Conservation (phyloP, 176 grass and related monocot genomes). For the Rhynchospora tenuis region DNA sequence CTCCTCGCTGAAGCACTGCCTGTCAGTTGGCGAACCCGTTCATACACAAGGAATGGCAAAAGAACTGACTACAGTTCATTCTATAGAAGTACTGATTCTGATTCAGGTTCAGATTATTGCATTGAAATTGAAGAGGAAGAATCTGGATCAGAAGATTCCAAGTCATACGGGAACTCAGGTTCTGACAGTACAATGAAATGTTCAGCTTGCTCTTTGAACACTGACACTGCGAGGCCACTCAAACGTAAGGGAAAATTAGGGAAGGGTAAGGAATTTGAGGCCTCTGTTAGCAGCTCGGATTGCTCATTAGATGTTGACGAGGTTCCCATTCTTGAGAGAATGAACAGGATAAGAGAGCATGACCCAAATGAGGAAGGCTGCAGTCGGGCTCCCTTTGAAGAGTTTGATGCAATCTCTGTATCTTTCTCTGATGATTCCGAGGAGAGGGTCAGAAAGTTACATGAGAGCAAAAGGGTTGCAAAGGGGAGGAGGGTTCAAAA, state of each 20-base stretch:
- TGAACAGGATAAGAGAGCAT: not conserved
- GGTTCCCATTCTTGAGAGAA: not conserved
- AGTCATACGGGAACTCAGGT: not conserved
- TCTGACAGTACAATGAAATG: not conserved
- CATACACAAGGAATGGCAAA: not conserved
- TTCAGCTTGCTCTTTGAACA: not conserved
- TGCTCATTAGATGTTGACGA: not conserved
- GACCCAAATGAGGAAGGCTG: not conserved
- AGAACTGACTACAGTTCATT: not conserved
- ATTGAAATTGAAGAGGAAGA: constrained; percentile 1
- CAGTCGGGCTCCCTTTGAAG: not conserved
- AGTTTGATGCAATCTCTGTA: not conserved
- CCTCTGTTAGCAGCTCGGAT: not conserved
- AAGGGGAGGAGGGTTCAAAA: not conserved
- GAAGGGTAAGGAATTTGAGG: not conserved
- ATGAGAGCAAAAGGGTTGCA: not conserved
- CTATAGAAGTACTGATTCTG: not conserved
- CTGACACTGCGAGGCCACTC: not conserved
- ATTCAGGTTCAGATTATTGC: not conserved
- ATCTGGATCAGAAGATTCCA: not conserved
- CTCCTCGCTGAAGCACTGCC: not conserved
- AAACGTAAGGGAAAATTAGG: not conserved
- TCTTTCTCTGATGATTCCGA: not conserved
- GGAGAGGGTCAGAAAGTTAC: not conserved
- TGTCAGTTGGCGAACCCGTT: not conserved